Evolutionary conservation across 352 stramenopile genomes (phyloP), one percentile per base, ranked within the genome.

Genomic region (Globisporangium viniferum): DNA sequence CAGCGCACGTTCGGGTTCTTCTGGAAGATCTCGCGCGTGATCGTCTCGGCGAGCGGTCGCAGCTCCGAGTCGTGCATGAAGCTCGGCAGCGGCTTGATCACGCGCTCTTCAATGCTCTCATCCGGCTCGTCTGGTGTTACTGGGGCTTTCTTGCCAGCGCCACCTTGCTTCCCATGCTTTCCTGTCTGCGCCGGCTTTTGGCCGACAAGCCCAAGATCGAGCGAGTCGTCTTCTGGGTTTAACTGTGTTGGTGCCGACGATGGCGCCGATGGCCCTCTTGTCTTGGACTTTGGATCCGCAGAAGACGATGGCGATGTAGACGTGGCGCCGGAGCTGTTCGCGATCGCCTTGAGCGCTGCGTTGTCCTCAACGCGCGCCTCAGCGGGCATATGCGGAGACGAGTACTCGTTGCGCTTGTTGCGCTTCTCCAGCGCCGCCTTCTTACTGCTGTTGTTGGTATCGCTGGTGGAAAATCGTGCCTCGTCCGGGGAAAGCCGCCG

Each of bases 21-120:
- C 71, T 92, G 82, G 73, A 94, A 97, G 62, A 98, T 98, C 66
- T 98, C 95, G 46, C 90, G 76, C 54, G 85, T 94, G 53, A 98
- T 98, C 10, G 76, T 94, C 61, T 95, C 80, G 10, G 91, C 93
- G 22, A 98, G 79, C 29, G 88, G 80, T 2, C 88, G 81, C 48
- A 97, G 73, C 66, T 98, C 94, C 15, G 81, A 78, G 65, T 98
- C 93, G 29, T 76, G 79, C 29, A 92, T 76, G 70, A 97, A 98
- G 14, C 77, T 78, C 18, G 94, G 90, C 14, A 98, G 68, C 14
- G 94, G 93, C 66, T 96, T 97, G 6, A 98, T 71, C 31, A 97
- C 61, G 31, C 77, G 80, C 51, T 93, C 85, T 51, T 93, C 86
- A 8, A 90, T 68, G 12, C 63, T 79, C 20, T 92, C 88, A 60